Evolutionary conservation across 257 asterid species (phyloP).

Genomic region (Fraxinus cuspidata): DNA sequence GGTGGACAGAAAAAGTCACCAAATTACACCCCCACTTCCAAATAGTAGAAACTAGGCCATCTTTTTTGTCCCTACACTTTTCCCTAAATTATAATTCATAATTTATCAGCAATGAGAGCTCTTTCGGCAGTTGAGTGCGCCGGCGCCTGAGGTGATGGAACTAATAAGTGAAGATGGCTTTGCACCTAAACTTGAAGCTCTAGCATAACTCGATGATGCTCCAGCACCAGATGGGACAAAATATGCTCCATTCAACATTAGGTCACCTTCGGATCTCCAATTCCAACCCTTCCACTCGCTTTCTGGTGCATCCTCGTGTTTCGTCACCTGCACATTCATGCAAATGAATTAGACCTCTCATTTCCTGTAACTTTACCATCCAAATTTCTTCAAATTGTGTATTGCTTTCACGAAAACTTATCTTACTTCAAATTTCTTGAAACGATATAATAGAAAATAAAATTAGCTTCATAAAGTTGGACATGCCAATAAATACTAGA

Average conservation of each 20-base stretch:
- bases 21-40: slow-evolving; percentile 22
- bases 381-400: neutral
- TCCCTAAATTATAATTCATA: slow-evolving; percentile 5
- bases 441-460: neutral
- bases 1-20: slow-evolving; percentile 18
- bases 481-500: neutral
- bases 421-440: neutral
- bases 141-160: slow-evolving; percentile 47
- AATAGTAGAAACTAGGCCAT: slow-evolving; percentile 31
- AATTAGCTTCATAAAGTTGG: neutral
- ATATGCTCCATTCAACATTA: slow-evolving; percentile 68
- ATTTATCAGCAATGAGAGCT: slow-evolving; percentile 42
- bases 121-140: slow-evolving; percentile 48
- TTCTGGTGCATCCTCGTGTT: slow-evolving; percentile 57
- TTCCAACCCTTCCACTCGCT: slow-evolving; percentile 64
- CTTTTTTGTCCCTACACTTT: slow-evolving; percentile 23
- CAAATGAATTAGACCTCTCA: neutral
- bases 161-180: slow-evolving; percentile 49
- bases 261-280: slow-evolving; percentile 68
- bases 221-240: slow-evolving; percentile 51
- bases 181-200: slow-evolving; percentile 68
- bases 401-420: neutral
- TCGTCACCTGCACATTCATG: slow-evolving; percentile 46
- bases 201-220: slow-evolving; percentile 55
- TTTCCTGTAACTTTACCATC: neutral